These are phyloP conservation scores for Inosperma sp. DNA, from an alignment of 768 basidiomycete genomes.

Conservation along the genomic window DNA sequence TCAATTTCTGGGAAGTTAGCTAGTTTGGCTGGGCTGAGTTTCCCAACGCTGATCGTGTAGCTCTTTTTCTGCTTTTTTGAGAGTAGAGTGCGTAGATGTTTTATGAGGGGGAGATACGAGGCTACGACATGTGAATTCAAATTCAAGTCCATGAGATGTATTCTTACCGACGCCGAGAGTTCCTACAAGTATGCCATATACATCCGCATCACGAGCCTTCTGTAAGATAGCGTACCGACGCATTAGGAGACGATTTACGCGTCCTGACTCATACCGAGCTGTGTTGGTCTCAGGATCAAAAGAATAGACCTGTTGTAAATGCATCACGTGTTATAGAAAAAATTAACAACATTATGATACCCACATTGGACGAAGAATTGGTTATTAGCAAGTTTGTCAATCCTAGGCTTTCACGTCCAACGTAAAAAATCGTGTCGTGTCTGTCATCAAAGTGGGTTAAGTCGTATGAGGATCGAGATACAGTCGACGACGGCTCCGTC, in stretches of 20 bases:
- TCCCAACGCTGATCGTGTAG: slow-evolving; percentile 94
- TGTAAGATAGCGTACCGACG: slow-evolving; percentile 83
- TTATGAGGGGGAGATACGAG: slow-evolving; percentile 81
- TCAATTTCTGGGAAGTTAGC: slow-evolving; percentile 96
- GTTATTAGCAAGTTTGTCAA: slow-evolving; percentile 86
- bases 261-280: too few species aligned
- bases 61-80: slow-evolving; percentile 72
- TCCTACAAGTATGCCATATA: slow-evolving; percentile 92
- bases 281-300: too few species aligned
- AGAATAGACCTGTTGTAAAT: too few species aligned
- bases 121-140: slow-evolving; percentile 37
- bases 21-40: slow-evolving; percentile 90
- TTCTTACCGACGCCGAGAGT: slow-evolving; percentile 81
- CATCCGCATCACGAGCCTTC: slow-evolving; percentile 85
- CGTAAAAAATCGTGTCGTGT: slow-evolving; percentile 41
- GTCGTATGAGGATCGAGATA: background rate
- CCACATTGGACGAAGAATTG: slow-evolving; percentile 60
- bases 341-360: too few species aligned
- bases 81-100: slow-evolving; percentile 71
- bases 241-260: too few species aligned
- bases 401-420: slow-evolving; percentile 77
- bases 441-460: too few species aligned
- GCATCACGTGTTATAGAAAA: too few species aligned
- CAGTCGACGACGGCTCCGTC: background rate
- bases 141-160: slow-evolving; percentile 6